Evolutionary conservation across 2,329 filamentous ascomycete species (phyloP), one percentile per base, ranked within the genome.

Genomic region (Colletotrichum sp.): DNA sequence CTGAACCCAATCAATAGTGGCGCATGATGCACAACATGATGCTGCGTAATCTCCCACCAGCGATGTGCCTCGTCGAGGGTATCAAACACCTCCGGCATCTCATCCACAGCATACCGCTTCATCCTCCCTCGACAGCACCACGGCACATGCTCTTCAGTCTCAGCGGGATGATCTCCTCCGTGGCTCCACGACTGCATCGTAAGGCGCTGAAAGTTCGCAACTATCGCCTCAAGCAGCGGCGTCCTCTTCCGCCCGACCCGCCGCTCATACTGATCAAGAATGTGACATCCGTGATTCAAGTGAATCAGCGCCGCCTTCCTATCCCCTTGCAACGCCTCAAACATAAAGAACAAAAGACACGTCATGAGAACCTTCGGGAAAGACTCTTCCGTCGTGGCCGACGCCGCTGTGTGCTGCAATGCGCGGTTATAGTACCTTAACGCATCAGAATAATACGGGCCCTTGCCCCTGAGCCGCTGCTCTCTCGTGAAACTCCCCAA

Each of bases 311-410:
- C 84, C 4, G 83, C 83, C 1, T 84, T 81, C 74, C 83, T 81
- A n/a, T 86, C 86, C 4, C 85, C 85, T 5, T 85, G 79, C 77
- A 85, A 83, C 3, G 84, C 79, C 62, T 86, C 85, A 67, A 86
- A 86, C 78, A 84, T 86, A 48, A 87, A 83, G 68, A 86, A 87
- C 1, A 86, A 77, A 4, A 86, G 79, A 1, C 85, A 86, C 2
- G 84, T 84, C n/a, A 87, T 71, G 69, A 86, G 60, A 3, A 74
- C 60, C 18, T 34, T 16, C 15, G 34, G 36, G 3, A 75, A 28
- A 3, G 74, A 32, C 2, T 71, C 74, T 15, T 60, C 66, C 24
- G 65, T 75, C 3, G 71, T 44, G 6, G 71, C 22, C 4, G 71
- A 55, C 16, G 28, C 34, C 18, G 52, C 60, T 3, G 59, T 65